Conservation (phyloP, 768 basidiomycete species). For the Agaricus subrufescens region DNA sequence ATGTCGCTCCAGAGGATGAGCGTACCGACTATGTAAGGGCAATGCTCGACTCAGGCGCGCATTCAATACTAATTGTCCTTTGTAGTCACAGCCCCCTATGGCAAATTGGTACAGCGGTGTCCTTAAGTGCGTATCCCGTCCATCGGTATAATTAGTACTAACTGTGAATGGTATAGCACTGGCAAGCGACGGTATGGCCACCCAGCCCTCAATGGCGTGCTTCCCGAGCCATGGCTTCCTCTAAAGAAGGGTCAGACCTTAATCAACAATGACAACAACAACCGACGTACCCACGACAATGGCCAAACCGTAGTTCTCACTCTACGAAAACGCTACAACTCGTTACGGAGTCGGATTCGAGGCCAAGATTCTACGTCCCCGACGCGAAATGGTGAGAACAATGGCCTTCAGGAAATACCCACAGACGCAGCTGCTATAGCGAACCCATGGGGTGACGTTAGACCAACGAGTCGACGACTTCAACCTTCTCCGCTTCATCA, state of each 20-base stretch:
- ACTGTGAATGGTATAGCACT: constrained; percentile 49
- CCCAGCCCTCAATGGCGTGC: constrained; percentile 88
- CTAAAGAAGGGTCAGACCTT: constrained; percentile 78
- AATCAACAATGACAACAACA: constrained; percentile 49
- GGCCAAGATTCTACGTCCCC: constrained; percentile 4
- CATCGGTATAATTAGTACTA: not conserved
- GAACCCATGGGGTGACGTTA: constrained; percentile 65
- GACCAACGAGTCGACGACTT: constrained; percentile 13
- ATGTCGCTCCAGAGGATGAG: constrained; percentile 93
- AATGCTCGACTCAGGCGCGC: not conserved
- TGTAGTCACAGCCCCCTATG: constrained; percentile 93
- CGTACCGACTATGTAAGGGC: constrained; percentile 77
- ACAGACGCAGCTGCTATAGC: constrained; percentile 21
- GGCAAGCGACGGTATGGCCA: constrained; percentile 93
- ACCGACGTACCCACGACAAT: constrained; percentile 34
- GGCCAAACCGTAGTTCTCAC: constrained; percentile 76
- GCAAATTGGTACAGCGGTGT: constrained; percentile 92
- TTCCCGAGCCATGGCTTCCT: constrained; percentile 94
- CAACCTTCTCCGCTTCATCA: constrained; percentile 35
- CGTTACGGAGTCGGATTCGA: constrained; percentile 16
- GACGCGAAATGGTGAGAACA: not conserved
- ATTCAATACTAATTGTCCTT: constrained; percentile 3
- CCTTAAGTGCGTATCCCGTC: constrained; percentile 55
- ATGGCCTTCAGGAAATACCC: not conserved
- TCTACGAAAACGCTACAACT: constrained; percentile 66